phyloP scores from a whole-genome alignment of 371 early-diverging fungal genomes.

The Rhizopus sp. region DNA sequence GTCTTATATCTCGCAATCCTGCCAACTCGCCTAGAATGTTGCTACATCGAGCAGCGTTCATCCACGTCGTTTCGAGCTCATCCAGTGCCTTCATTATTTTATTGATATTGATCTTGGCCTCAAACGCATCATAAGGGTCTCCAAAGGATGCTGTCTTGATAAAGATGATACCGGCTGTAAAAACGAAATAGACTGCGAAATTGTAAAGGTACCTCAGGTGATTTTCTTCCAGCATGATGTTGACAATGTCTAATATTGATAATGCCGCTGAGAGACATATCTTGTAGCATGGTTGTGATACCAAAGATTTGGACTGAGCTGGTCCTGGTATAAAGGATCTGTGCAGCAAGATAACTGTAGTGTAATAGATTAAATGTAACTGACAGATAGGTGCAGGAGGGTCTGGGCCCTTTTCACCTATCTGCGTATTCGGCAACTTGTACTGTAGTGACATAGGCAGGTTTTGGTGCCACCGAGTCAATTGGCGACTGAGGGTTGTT shows the following conservation, averaged over 20 bases:
- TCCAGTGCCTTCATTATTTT: conserved; percentile 39
- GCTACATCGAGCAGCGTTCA: conserved; percentile 35
- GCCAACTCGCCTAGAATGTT: conserved; percentile 50
- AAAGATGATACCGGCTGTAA: conserved; percentile 50
- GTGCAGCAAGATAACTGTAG: conserved; percentile 44
- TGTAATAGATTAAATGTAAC: conserved; percentile 47
- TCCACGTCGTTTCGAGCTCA: conserved; percentile 41
- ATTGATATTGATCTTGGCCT: conserved; percentile 42
- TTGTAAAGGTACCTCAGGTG: conserved; percentile 34
- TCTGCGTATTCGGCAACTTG: conserved; percentile 26
- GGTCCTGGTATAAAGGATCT: conserved; percentile 47
- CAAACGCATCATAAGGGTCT: conserved; percentile 28
- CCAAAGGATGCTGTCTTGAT: conserved; percentile 38
- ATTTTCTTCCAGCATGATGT: conserved; percentile 38
- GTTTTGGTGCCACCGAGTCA: conserved; percentile 47
- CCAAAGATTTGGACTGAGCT: conserved; percentile 17
- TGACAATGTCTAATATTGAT: conserved; percentile 49
- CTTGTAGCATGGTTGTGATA: conserved; percentile 42
- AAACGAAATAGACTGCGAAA: conserved; percentile 38
- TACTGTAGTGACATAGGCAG: conserved; percentile 48
- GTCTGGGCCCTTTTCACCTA: conserved; percentile 25
- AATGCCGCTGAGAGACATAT: conserved; percentile 52
- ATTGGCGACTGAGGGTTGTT: conserved; percentile 35
- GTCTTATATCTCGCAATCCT: conserved; percentile 38
- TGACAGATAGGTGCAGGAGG: conserved; percentile 43